These are phyloP conservation scores for Trichoderma gamsii DNA, from an alignment of 495 filamentous ascomycete species.

Conservation along the genomic window DNA sequence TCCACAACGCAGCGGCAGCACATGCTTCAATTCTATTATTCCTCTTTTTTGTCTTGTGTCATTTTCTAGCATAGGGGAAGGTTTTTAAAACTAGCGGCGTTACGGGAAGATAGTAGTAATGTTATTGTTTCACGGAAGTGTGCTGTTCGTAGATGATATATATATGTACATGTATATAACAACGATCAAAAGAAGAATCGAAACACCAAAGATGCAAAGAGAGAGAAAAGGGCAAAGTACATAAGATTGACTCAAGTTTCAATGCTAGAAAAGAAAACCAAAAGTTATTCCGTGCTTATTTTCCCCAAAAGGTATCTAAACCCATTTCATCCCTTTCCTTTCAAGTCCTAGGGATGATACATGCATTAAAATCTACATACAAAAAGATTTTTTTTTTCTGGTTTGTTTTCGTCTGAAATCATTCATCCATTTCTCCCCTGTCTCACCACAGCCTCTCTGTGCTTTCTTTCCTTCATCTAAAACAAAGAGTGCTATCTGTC, in stretches of 20 bases:
- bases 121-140: not conserved
- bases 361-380: slow-evolving; percentile 8
- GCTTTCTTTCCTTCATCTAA: too few species aligned
- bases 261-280: not conserved
- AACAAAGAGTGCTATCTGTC: not conserved
- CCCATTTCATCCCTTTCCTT: not conserved
- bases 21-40: not conserved
- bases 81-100: slow-evolving; percentile 9
- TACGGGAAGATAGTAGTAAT: not conserved
- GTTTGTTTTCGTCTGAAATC: not conserved
- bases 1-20: not conserved
- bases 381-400: not conserved
- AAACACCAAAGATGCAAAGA: not conserved
- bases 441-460: not conserved
- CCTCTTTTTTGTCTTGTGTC: not conserved
- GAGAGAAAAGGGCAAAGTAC: not conserved
- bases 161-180: slow-evolving; percentile 3
- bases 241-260: not conserved
- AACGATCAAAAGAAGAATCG: not conserved
- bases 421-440: not conserved
- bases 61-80: slow-evolving; percentile 11
- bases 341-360: not conserved
- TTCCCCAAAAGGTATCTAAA: not conserved
- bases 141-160: slow-evolving; percentile 11
- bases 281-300: not conserved